A percentile compares a stretch with the other conserved stretches of the same genome.
Conservation (phyloP, 495 filamentous ascomycete genomes). For the Penicillium samsonianum region DNA sequence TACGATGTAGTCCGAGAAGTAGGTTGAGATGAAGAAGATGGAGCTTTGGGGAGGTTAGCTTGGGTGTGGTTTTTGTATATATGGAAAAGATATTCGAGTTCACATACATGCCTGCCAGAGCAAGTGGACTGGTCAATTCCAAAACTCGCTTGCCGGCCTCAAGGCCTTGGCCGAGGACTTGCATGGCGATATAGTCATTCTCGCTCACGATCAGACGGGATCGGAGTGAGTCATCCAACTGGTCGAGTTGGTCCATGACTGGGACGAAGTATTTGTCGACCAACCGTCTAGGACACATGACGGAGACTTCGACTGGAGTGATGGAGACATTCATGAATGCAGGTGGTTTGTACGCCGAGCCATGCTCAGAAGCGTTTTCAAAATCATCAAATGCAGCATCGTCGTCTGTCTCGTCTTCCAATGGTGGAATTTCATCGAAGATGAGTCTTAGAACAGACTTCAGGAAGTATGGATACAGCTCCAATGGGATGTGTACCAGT, state of each 20-base stretch:
- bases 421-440: constrained; percentile 58
- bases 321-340: constrained; percentile 92
- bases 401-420: constrained; percentile 30
- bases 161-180: constrained; percentile 82
- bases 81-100: background rate
- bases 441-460: constrained; percentile 84
- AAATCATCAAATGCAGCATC: constrained; percentile 21
- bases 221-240: constrained; percentile 32
- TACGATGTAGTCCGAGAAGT: constrained; percentile 96
- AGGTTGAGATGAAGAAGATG: constrained; percentile 98
- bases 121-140: constrained; percentile 87
- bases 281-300: constrained; percentile 78
- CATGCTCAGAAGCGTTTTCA: constrained; percentile 35
- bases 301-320: constrained; percentile 88
- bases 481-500: constrained; percentile 87
- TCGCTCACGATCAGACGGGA: constrained; percentile 69
- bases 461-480: constrained; percentile 77
- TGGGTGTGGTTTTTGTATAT: background rate
- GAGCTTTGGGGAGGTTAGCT: constrained; percentile 49
- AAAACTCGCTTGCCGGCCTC: constrained; percentile 93
- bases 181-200: constrained; percentile 84
- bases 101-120: constrained; percentile 82
- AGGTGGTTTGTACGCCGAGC: constrained; percentile 50
- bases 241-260: constrained; percentile 52
- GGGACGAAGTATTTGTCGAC: constrained; percentile 74